Conservation (phyloP, 768 basidiomycete genomes). For the Termitomyces sp. region DNA sequence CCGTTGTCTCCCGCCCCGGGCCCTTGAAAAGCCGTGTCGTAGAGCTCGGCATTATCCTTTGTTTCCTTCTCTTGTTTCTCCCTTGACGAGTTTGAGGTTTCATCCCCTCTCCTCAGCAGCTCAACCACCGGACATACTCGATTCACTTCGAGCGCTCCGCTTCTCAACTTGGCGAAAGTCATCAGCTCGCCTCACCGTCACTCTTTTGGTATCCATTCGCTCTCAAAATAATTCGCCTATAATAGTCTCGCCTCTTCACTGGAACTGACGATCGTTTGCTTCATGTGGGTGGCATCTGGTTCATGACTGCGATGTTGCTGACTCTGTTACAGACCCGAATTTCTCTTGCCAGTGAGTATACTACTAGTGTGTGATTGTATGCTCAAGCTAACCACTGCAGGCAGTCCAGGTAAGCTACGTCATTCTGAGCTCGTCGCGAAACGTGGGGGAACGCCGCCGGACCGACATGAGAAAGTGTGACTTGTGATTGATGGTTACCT, state of each 20-base stretch:
- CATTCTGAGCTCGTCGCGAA: slow-evolving; percentile 29
- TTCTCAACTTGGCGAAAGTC: slow-evolving; percentile 18
- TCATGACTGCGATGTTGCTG: neutral
- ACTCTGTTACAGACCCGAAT: slow-evolving; percentile 1
- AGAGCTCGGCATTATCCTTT: slow-evolving; percentile 39
- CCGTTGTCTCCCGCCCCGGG: slow-evolving; percentile 38
- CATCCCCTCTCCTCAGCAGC: slow-evolving; percentile 25
- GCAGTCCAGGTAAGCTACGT: slow-evolving; percentile 12
- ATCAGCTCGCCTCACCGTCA: slow-evolving; percentile 34
- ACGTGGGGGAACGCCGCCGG: slow-evolving; percentile 31
- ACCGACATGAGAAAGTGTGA: slow-evolving; percentile 14
- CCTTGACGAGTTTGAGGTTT: slow-evolving; percentile 28
- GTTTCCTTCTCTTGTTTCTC: slow-evolving; percentile 24
- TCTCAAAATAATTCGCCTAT: slow-evolving; percentile 25
- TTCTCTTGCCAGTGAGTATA: neutral
- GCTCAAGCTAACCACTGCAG: neutral
- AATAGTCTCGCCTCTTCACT: slow-evolving; percentile 17
- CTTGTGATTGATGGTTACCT: slow-evolving; percentile 16
- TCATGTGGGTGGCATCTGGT: slow-evolving; percentile 10
- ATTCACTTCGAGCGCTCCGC: slow-evolving; percentile 47
- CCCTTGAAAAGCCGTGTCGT: slow-evolving; percentile 48
- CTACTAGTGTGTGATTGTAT: neutral
- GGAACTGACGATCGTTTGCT: slow-evolving; percentile 18
- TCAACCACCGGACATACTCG: slow-evolving; percentile 37
- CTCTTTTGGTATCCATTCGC: slow-evolving; percentile 35